These are phyloP conservation scores for Dryas integrifolia DNA, from an alignment of 331 rosid genomes.

Conservation along the genomic window DNA sequence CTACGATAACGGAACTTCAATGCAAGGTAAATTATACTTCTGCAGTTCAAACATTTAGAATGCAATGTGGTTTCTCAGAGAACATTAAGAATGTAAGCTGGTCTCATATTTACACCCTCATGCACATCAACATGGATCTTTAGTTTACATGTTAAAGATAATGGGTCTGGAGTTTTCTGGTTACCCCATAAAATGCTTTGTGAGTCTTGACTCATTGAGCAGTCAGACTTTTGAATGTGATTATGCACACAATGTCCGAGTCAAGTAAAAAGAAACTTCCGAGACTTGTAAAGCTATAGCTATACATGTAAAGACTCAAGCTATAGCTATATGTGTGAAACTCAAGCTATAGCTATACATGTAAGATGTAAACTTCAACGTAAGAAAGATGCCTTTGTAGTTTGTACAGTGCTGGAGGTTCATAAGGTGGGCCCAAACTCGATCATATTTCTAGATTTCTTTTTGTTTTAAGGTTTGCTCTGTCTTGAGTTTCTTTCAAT, in stretches of 20 bases:
- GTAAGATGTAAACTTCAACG: too few species aligned
- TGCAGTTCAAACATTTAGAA: background rate
- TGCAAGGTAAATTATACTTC: constrained; percentile 37
- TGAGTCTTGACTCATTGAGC: background rate
- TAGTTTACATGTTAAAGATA: background rate
- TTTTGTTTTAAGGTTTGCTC: too few species aligned
- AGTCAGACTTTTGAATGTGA: background rate
- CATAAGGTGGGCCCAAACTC: too few species aligned
- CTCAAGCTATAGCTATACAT: too few species aligned
- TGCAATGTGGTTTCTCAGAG: background rate
- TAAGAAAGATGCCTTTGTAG: too few species aligned
- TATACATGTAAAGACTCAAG: background rate
- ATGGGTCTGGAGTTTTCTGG: background rate
- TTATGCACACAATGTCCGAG: background rate
- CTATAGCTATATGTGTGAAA: too few species aligned
- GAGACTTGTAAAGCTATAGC: background rate
- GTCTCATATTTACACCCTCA: background rate
- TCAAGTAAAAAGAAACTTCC: background rate
- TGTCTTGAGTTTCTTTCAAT: too few species aligned
- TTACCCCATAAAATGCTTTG: background rate
- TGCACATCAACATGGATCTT: background rate
- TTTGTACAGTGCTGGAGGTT: too few species aligned
- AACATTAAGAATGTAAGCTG: too few species aligned
- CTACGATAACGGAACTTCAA: constrained; percentile 45
- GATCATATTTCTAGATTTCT: too few species aligned